phyloP scores from a whole-genome alignment of 2,329 filamentous ascomycete genomes.

The Claviceps sp. region DNA sequence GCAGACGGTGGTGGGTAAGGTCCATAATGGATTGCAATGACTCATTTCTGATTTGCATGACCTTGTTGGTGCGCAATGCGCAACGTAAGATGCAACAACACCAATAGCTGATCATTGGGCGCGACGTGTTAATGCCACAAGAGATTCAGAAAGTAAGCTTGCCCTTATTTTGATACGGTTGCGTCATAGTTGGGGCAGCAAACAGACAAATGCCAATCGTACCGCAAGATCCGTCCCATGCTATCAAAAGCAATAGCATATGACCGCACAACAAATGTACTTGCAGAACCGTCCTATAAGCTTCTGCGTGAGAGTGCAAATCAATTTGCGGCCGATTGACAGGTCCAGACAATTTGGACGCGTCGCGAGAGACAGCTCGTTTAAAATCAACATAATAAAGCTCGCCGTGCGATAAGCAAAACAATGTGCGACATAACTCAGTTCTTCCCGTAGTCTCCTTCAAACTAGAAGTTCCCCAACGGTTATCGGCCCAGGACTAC shows the following conservation, averaged over 20 bases:
- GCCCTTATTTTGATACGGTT: no score
- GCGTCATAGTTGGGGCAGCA: no score
- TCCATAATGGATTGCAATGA: no score
- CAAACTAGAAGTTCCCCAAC: constrained; percentile 48
- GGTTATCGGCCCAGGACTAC: constrained; percentile 31
- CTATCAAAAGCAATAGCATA: neutral
- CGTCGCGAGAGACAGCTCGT: neutral
- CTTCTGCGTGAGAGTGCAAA: neutral
- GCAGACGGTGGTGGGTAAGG: no score
- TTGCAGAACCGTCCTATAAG: neutral
- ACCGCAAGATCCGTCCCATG: no score
- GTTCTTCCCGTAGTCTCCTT: constrained; percentile 26
- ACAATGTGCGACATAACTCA: neutral
- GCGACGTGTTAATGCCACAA: no score
- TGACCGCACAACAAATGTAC: neutral
- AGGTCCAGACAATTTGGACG: neutral
- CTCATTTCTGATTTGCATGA: no score
- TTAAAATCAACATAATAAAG: neutral
- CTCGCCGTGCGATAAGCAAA: neutral
- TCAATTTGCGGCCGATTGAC: neutral
- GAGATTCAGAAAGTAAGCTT: no score
- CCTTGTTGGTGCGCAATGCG: no score
- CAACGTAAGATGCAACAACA: no score
- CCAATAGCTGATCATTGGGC: no score
- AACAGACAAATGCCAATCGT: no score